phyloP scores from a whole-genome alignment of 306 rosid species.

The Ochetophila trinervis region DNA sequence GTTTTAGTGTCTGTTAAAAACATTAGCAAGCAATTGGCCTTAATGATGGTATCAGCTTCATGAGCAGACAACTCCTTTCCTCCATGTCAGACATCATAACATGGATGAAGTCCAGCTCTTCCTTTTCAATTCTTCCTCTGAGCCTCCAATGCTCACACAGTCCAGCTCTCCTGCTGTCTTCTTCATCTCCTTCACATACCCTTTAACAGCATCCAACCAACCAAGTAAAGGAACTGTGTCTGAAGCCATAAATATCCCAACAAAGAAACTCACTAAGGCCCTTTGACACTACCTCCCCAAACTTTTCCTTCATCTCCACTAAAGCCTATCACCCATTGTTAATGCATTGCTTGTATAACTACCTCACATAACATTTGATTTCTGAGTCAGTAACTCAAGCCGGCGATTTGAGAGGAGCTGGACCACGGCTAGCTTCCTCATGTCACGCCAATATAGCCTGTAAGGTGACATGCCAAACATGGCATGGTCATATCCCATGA shows the following conservation, averaged over 20 bases:
- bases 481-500: conserved; percentile 28
- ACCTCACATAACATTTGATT: conserved; percentile 18
- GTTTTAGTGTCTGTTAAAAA: no score
- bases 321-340: background rate
- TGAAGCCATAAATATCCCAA: background rate
- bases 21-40: conserved; percentile 8
- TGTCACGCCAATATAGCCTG: conserved; percentile 40
- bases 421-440: conserved; percentile 30
- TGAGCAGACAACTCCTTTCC: background rate
- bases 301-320: background rate
- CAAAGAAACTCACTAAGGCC: background rate
- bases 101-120: background rate
- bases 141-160: background rate
- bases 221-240: background rate
- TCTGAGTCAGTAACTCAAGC: conserved; percentile 25
- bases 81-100: background rate
- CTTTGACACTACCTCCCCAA: background rate
- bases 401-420: conserved; percentile 27
- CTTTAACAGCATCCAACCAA: background rate
- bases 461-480: conserved; percentile 30
- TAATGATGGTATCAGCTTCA: conserved; percentile 1
- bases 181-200: background rate
- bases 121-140: background rate
- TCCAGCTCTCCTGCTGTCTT: conserved; percentile 3
- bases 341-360: conserved; percentile 6